Base-by-base conservation (phyloP, 192 early-diverging fungal species). In the Rhizophagus sp. region DNA sequence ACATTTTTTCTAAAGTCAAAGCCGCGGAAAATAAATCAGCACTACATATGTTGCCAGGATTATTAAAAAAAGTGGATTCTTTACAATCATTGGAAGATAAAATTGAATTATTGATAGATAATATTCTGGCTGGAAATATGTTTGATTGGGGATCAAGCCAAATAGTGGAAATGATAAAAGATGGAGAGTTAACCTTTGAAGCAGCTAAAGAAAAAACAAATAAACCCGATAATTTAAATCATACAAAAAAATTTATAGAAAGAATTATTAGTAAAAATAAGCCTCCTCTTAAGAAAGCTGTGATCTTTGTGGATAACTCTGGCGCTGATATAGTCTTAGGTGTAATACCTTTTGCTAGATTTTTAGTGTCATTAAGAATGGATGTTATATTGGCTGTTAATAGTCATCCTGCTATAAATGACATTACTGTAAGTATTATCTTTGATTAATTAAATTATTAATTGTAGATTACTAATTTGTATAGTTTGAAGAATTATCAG, bases 301-400 rank as follows among this genome's bases (percentile, higher is more conserved):
- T 95, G 19, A 88, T 95, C n/a, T 95, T 95, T 84, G 92, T 94
- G 7, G 94, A 95, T 79, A 95, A 95, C 83, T 90, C 88, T 81
- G 94, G 94, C 9, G 92, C 94, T 4, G 94, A 95, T 79, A 90
- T 95, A 67, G 82, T 93, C 27, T 84, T 95, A 71, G 94, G 94
- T 47, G 90, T 96, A 30, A 83, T 96, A 30, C 94, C 94, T 33
- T 91, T 96, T 82, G 92, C 89, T 25, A 80, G 94, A 13, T 91
- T 85, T 79, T 81, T 95, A 44, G 41, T 93, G 39, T 22, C n/a
- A 22, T 79, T 81, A 52, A 88, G 88, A 57, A 88, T 88, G 6
- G 41, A 73, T 0, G 93, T 96, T 17, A 86, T 95, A 11, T 77
- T 96, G 75, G 94, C 94, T 5, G 91, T 93, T 50, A 95, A 95